Percentiles rank a stretch among this genome's conserved stretches.
phyloP scores from a whole-genome alignment of 331 rosid genomes.

The Rosa hybrid region DNA sequence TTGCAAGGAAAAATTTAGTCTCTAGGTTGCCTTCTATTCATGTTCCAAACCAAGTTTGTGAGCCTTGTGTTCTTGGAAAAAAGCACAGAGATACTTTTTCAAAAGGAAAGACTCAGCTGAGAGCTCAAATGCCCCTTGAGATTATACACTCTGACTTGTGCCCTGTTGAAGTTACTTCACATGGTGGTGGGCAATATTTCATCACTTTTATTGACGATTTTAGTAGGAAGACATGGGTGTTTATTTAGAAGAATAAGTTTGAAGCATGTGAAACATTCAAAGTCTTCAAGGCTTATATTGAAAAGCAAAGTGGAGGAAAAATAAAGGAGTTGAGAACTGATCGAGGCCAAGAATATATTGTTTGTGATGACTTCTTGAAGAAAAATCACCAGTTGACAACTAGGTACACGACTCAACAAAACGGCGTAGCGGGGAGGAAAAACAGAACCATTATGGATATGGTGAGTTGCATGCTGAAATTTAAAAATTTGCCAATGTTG shows the following conservation, averaged over 20 bases:
- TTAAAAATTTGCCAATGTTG: background rate
- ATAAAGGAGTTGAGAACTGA: background rate
- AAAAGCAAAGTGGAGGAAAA: background rate
- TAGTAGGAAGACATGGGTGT: background rate
- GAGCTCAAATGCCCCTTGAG: background rate
- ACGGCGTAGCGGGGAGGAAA: background rate
- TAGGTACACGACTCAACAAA: background rate
- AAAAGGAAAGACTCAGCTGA: background rate
- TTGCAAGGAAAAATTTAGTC: background rate
- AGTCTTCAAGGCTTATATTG: background rate
- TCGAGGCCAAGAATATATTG: background rate
- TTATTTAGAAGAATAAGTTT: background rate
- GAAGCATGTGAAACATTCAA: background rate
- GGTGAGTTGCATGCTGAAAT: background rate
- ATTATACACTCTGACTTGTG: background rate
- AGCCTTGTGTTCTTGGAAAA: background rate
- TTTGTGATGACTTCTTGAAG: background rate
- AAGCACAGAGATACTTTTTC: background rate
- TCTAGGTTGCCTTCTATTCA: background rate
- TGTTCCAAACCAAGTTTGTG: background rate
- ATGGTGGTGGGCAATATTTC: too few species aligned
- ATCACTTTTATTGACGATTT: background rate
- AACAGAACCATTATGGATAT: background rate
- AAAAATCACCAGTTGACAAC: background rate
- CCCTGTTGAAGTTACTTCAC: background rate